Evolutionary conservation across 1,284 basidiomycete species (phyloP), one percentile per base, ranked within the genome.

Genomic region (Cystobasidium pallidum): DNA sequence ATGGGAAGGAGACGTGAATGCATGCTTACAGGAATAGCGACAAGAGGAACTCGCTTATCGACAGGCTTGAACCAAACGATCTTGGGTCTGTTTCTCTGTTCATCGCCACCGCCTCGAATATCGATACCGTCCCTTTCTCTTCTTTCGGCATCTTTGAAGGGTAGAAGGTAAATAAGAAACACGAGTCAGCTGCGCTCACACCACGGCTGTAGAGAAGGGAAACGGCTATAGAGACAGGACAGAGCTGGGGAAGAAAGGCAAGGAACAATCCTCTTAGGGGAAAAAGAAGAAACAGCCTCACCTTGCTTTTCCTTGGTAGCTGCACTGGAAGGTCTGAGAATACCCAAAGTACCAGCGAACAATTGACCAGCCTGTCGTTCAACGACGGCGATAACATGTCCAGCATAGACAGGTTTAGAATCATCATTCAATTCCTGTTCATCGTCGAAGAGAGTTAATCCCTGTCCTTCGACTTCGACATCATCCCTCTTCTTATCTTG

Each of bases 1-100:
- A n/a, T n/a, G 4, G 7, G 24, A 17, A n/a, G 6, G 17, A 28
- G 55, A 8, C 28, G 36, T 17, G 15, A 34, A 58, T n/a, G 36
- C 11, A 21, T 15, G 39, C 58, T 21, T 45, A 61, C 58, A 2
- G 95, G 96, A 77, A 99, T 99, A 66, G 96, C 96, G 79, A 99
- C 98, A 54, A 99, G 86, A 63, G 96, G 96, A 4, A 99, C 96
- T 75, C 96, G 91, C 84, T 99, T 99, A 85, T 98, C 94, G 43
- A 95, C 97, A 1, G 96, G 96, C 82, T 98, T 95, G 86, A 99
- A 98, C 96, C 96, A 99, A 66, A 99, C 94, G 78, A 99, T 99
- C 86, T 97, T 99, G 95, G 96, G 72, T 73, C 78, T 74, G 8
- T 55, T 34, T 34, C 57, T 87, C 75, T 89, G 86, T 49, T 89